Conservation (phyloP, 257 asterid species). For the Solanum tarapatanum region DNA sequence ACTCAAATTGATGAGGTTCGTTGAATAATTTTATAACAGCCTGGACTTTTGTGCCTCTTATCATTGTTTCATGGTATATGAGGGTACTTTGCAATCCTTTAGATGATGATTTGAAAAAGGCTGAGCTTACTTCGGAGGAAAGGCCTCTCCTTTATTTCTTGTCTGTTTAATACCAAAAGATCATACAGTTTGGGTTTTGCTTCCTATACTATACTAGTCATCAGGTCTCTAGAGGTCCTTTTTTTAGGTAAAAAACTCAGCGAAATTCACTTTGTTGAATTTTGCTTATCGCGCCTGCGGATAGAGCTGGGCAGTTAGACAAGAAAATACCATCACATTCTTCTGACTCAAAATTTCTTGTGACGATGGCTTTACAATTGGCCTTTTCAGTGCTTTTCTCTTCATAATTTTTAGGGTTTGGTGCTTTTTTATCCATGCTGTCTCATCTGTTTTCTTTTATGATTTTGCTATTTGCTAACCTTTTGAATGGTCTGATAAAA, state of each 20-base stretch:
- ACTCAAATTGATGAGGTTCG: constrained; percentile 75
- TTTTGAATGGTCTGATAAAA: not conserved
- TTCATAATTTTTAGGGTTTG: not conserved
- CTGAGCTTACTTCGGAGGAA: not conserved
- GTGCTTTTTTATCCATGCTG: not conserved
- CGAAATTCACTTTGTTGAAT: not conserved
- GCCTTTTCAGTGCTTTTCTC: not conserved
- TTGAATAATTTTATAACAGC: not conserved
- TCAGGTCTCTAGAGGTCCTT: not conserved
- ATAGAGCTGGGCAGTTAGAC: not conserved
- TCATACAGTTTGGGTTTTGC: not conserved
- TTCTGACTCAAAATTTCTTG: not conserved
- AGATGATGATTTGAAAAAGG: not conserved
- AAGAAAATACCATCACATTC: not conserved
- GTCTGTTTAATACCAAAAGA: not conserved
- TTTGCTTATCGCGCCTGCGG: not conserved
- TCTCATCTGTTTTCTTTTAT: not conserved
- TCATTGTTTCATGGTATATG: not conserved
- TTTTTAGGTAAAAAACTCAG: not conserved
- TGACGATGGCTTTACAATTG: not conserved
- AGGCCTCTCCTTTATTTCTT: not conserved
- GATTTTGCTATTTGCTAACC: not conserved
- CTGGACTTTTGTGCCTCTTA: not conserved
- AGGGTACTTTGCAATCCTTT: not conserved
- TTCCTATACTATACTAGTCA: not conserved